Evolutionary conservation across 2,329 filamentous ascomycete genomes (phyloP), one percentile per base, ranked within the genome.

Genomic region (Triangularia setosa): DNA sequence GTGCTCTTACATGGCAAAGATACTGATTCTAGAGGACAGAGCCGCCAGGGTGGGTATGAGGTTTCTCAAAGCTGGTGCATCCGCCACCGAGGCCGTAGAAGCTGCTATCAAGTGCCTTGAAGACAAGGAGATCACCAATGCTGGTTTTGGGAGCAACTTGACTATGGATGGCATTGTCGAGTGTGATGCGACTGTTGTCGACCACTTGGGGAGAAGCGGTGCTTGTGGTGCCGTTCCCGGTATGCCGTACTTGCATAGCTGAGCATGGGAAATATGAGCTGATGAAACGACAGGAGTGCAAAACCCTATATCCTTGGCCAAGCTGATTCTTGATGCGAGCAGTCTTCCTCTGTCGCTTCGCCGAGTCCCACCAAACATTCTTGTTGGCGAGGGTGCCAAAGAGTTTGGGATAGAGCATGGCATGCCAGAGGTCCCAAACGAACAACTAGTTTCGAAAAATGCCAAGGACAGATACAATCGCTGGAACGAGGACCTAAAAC

Each of bases 111-210:
- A 90, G 70, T 83, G 92, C 21, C 86, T 99, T 18, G 95, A 99
- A 78, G 92, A 99, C 74, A 89, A 90, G 64, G 93, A 97, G 72
- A 96, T 99, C 69, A 99, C 96, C 35, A 99, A 99, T 75, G 91
- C 94, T 40, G 95, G 95, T 0, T 98, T 91, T 74, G 95, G 96
- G 56, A 99, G 95, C 78, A 99, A 99, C 72, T 81, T 99, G 24
- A 89, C 92, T 54, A 91, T 96, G 67, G 90, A 97, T 70, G 95
- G 95, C 1, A 86, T 88, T 1, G 95, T 98, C 12, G 95, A 99
- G 76, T 96, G 93, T 71, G 95, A 99, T 80, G 95, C 95, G 62
- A 93, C 92, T 0, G 86, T 99, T 61, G 90, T 99, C 48, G 93
- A 99, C 73, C 91, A 98, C 74, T 81, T 89, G 59, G 95, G 96